Conservation (phyloP, 441 rosid genomes). For the Lepidium campestre region DNA sequence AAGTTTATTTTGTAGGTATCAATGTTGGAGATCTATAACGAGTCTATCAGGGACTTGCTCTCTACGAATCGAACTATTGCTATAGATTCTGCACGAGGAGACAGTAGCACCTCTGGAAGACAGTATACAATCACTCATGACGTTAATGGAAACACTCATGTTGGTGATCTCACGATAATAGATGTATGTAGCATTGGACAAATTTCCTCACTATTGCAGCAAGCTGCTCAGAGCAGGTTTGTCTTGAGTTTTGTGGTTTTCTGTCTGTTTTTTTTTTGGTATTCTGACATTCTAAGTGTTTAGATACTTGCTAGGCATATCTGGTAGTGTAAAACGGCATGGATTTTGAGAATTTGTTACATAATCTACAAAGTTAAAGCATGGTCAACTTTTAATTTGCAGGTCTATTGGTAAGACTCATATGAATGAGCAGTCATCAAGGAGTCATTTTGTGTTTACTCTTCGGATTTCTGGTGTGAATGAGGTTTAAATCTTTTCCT, state of each 20-base stretch:
- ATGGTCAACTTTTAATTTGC: conserved; percentile 4
- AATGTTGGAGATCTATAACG: conserved; percentile 95
- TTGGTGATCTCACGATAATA: conserved; percentile 73
- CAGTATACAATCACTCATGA: conserved; percentile 87
- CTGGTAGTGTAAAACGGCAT: background rate
- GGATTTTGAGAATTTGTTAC: background rate
- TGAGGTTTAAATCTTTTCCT: conserved; percentile 46
- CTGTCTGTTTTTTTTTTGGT: background rate
- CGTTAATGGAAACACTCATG: conserved; percentile 69
- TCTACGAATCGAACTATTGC: conserved; percentile 39
- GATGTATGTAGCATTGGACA: conserved; percentile 77
- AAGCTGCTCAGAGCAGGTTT: conserved; percentile 95
- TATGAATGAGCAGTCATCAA: conserved; percentile 97
- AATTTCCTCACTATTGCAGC: conserved; percentile 67
- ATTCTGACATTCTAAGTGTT: background rate
- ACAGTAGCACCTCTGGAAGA: conserved; percentile 59
- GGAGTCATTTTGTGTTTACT: conserved; percentile 96
- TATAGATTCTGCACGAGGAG: conserved; percentile 36
- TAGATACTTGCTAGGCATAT: background rate
- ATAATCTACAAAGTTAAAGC: background rate
- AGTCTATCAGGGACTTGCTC: conserved; percentile 80
- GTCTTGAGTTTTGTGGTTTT: background rate
- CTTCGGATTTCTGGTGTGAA: conserved; percentile 82
- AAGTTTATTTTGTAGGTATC: conserved; percentile 53
- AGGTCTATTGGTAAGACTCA: conserved; percentile 94